A percentile compares a stretch with the other conserved stretches of the same genome.
Evolutionary conservation across 805 yeast species (phyloP).

Genomic region (Wickerhamiella siamensis): DNA sequence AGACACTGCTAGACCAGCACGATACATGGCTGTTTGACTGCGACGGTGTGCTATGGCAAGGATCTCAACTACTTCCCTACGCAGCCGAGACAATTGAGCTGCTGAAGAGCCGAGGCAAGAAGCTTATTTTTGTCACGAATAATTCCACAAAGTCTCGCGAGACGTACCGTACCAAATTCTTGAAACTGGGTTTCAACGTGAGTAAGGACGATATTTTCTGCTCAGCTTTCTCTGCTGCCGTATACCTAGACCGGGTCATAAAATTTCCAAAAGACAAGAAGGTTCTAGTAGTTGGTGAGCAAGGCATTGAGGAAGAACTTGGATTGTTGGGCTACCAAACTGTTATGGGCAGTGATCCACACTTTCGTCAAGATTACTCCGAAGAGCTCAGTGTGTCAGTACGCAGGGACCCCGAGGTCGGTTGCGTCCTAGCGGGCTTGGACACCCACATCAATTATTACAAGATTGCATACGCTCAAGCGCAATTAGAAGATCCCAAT

Average conservation of each 20-base stretch:
- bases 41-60: slow-evolving; percentile 95
- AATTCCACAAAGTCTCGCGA: slow-evolving; percentile 83
- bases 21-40: slow-evolving; percentile 91
- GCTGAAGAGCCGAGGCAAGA: slow-evolving; percentile 42
- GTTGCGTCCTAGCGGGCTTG: slow-evolving; percentile 82
- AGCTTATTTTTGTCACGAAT: slow-evolving; percentile 81
- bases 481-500: slow-evolving; percentile 52
- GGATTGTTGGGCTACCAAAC: slow-evolving; percentile 56
- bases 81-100: slow-evolving; percentile 61
- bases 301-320: slow-evolving; percentile 73
- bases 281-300: slow-evolving; percentile 81
- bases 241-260: slow-evolving; percentile 64
- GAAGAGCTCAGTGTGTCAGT: slow-evolving; percentile 27
- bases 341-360: slow-evolving; percentile 72
- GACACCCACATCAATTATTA: slow-evolving; percentile 66
- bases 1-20: slow-evolving; percentile 43
- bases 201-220: slow-evolving; percentile 65
- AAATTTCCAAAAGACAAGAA: slow-evolving; percentile 62
- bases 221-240: slow-evolving; percentile 81
- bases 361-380: slow-evolving; percentile 37
- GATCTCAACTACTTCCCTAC: slow-evolving; percentile 63
- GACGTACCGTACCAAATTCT: slow-evolving; percentile 64
- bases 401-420: slow-evolving; percentile 54
- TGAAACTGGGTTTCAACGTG: slow-evolving; percentile 37
- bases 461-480: slow-evolving; percentile 67